Evolutionary conservation across 2,329 filamentous ascomycete genomes (phyloP), one percentile per base, ranked within the genome.

Genomic region (Niveomyces coronatus): DNA sequence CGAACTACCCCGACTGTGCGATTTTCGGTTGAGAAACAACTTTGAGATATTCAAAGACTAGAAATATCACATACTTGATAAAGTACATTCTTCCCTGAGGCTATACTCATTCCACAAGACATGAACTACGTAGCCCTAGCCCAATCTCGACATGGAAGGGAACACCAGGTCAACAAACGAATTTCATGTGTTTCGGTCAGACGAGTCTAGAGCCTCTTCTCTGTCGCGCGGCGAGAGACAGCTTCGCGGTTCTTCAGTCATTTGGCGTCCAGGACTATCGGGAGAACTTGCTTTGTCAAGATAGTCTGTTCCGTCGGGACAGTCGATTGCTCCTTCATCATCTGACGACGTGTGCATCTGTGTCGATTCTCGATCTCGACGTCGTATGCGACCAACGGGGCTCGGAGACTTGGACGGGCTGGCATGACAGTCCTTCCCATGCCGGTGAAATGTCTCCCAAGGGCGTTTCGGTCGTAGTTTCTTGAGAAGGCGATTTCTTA

Each of bases 311-410:
- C 47, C 44, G 18, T 44, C 37, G 19, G 38, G 38, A 34, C 44
- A 38, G 14, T 45, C 47, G 31, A 37, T 41, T 24, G 45, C 39
- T 13, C 47, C 47, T 16, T 42, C 40, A 20, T 42, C 40, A 5
- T 42, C 35, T 15, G 49, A 53, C 11, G 47, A 49, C 9, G 48
- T 45, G n/a, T 47, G 44, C 6, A 41, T 45, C 16, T 47, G 44
- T 6, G 47, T 50, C 15, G 54, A 51, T 18, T 57, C 53, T 17
- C 52, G 51, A 20, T 5, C 47, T 22, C 16, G 45, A 44, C 18
- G 34, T 37, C 35, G 43, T 40, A 31, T 16, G 17, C 30, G 40
- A 27, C 26, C 18, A n/a, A 24, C 27, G 7, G 29, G 31, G 17
- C 20, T 18, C 4, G 22, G 16, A 10, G 27, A 22, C 4, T 29